A percentile compares a stretch with the other conserved stretches of the same genome.
phyloP scores from a whole-genome alignment of 495 filamentous ascomycete genomes.

The Hyaloscypha finlandica region DNA sequence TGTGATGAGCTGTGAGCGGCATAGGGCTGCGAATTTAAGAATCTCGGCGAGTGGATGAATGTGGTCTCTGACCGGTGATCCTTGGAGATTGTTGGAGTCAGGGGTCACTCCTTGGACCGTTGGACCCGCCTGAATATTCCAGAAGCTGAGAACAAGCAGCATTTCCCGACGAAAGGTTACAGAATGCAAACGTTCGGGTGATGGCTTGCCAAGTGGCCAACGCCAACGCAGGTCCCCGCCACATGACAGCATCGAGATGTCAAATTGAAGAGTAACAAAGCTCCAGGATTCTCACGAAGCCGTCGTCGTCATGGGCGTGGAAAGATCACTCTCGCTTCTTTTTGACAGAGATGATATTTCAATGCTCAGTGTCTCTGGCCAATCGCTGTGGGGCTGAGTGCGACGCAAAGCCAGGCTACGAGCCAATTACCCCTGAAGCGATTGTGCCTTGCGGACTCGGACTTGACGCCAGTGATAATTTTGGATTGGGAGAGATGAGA shows the following conservation, averaged over 20 bases:
- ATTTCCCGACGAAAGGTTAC: constrained; percentile 2
- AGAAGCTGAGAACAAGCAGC: background rate
- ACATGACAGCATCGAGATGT: background rate
- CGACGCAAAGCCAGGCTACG: background rate
- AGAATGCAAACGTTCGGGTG: constrained; percentile 5
- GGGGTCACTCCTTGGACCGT: background rate
- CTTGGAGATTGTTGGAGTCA: background rate
- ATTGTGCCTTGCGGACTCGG: background rate
- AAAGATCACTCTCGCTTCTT: background rate
- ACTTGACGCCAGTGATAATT: background rate
- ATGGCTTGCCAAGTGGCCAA: constrained; percentile 4
- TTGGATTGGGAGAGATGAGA: background rate
- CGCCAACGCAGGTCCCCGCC: constrained; percentile 1
- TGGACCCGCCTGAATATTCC: background rate
- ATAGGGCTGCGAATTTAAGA: constrained; percentile 2
- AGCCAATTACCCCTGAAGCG: constrained; percentile 8
- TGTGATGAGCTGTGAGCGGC: background rate
- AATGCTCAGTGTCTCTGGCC: background rate
- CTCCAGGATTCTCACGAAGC: background rate
- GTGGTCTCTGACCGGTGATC: background rate
- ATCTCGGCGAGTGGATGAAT: background rate
- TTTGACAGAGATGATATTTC: background rate
- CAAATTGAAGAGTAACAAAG: background rate
- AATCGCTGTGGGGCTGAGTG: background rate
- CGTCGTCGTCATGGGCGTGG: background rate